Evolutionary conservation across 768 basidiomycete genomes (phyloP).

Genomic region (Lactifluus echinatus): DNA sequence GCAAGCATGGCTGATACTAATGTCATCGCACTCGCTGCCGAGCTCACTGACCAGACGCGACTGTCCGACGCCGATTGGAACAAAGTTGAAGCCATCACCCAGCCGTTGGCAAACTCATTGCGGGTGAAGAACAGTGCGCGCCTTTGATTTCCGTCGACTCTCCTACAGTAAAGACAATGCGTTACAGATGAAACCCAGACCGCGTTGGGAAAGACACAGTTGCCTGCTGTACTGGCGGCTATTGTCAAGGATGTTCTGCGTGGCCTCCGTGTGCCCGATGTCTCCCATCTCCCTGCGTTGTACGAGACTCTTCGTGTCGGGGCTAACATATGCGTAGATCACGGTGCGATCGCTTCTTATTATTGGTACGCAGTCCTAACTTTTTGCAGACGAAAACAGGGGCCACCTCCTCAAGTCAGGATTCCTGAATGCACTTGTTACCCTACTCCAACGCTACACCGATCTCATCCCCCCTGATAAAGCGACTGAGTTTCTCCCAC

Average conservation of each 20-base stretch:
- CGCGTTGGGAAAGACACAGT: constrained; percentile 50
- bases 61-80: constrained; percentile 17
- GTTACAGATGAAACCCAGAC: constrained; percentile 61
- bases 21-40: constrained; percentile 11
- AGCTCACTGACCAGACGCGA: constrained; percentile 11
- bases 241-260: constrained; percentile 50
- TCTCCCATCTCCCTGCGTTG: constrained; percentile 41
- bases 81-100: constrained; percentile 11
- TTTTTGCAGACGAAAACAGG: constrained; percentile 60
- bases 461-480: constrained; percentile 35
- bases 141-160: not conserved
- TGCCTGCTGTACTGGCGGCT: constrained; percentile 57
- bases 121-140: constrained; percentile 14
- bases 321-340: constrained; percentile 81
- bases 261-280: constrained; percentile 38
- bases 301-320: constrained; percentile 69
- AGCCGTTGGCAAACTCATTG: constrained; percentile 14
- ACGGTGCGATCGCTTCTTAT: constrained; percentile 39
- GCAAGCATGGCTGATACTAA: constrained; percentile 12
- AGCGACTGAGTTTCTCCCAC: constrained; percentile 34
- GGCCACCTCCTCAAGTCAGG: constrained; percentile 59
- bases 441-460: constrained; percentile 59
- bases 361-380: not conserved
- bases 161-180: not conserved
- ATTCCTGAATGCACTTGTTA: constrained; percentile 57